Evolutionary conservation across 352 stramenopile genomes (phyloP).

Genomic region (Pilasporangium apinafurcum): DNA sequence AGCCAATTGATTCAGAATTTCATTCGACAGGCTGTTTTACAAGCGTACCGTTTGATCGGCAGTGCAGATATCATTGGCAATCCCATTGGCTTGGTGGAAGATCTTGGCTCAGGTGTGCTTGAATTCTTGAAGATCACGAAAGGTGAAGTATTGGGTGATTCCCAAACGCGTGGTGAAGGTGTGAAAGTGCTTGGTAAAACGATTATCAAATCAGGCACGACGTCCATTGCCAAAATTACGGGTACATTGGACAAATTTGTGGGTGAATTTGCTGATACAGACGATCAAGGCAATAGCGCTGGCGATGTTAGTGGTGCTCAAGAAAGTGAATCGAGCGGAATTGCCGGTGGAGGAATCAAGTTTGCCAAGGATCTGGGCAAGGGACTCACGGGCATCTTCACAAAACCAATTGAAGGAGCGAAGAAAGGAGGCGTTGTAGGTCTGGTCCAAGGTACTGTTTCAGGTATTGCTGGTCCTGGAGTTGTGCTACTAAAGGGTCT

Average conservation of each 20-base stretch:
- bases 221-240: constrained; percentile 77
- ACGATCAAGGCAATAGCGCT: too few species aligned
- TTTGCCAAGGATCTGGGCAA: constrained; percentile 84
- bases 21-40: constrained; percentile 72
- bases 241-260: constrained; percentile 84
- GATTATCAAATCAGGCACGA: constrained; percentile 70
- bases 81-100: constrained; percentile 81
- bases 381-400: constrained; percentile 82
- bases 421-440: constrained; percentile 74
- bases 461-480: constrained; percentile 71
- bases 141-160: constrained; percentile 71
- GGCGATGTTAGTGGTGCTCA: constrained; percentile 6
- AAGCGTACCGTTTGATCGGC: constrained; percentile 78
- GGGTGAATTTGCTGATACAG: constrained; percentile 65
- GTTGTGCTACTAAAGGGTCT: constrained; percentile 79
- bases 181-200: constrained; percentile 85
- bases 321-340: constrained; percentile 27
- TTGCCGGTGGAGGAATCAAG: constrained; percentile 51
- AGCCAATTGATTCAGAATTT: constrained; percentile 82
- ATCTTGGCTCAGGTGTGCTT: constrained; percentile 79
- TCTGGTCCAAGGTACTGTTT: constrained; percentile 69
- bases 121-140: constrained; percentile 89
- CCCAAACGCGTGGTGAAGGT: constrained; percentile 77
- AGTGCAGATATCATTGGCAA: constrained; percentile 86
- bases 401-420: constrained; percentile 79